Percentiles rank a stretch among this genome's conserved stretches.
Evolutionary conservation across 2,329 filamentous ascomycete genomes (phyloP).

Genomic region (Calonectria pteridis): DNA sequence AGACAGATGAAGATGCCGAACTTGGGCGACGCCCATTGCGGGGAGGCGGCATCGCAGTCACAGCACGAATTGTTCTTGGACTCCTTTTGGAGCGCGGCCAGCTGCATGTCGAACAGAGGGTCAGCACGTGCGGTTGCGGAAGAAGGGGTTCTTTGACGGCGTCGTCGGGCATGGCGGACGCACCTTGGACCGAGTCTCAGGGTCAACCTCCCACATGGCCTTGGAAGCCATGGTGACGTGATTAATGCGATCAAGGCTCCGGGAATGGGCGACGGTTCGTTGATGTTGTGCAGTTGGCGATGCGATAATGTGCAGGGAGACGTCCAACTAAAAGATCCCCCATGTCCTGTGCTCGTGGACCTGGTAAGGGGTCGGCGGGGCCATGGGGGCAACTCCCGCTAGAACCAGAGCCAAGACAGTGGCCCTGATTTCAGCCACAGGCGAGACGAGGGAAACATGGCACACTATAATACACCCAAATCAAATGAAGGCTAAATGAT

Average conservation of each 20-base stretch:
- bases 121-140: constrained; percentile 30
- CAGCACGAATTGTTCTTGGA: constrained; percentile 91
- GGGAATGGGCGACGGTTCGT: constrained; percentile 11
- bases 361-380: constrained; percentile 35
- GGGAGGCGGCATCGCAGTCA: constrained; percentile 94
- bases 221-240: constrained; percentile 71
- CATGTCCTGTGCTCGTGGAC: constrained; percentile 25
- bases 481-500: not conserved
- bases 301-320: constrained; percentile 37
- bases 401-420: not conserved
- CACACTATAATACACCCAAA: not conserved
- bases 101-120: constrained; percentile 61
- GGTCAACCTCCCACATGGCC: constrained; percentile 98
- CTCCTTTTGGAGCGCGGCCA: constrained; percentile 91
- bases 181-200: constrained; percentile 96
- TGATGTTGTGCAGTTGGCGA: constrained; percentile 28
- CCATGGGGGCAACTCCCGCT: constrained; percentile 17
- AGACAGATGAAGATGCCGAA: constrained; percentile 99
- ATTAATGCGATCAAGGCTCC: constrained; percentile 20
- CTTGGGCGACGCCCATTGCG: constrained; percentile 98
- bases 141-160: constrained; percentile 20
- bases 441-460: not conserved
- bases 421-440: constrained; percentile 14
- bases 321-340: constrained; percentile 31
- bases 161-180: constrained; percentile 35